Evolutionary conservation across 2,329 filamentous ascomycete species (phyloP).

Genomic region (Pezicula radicicola): DNA sequence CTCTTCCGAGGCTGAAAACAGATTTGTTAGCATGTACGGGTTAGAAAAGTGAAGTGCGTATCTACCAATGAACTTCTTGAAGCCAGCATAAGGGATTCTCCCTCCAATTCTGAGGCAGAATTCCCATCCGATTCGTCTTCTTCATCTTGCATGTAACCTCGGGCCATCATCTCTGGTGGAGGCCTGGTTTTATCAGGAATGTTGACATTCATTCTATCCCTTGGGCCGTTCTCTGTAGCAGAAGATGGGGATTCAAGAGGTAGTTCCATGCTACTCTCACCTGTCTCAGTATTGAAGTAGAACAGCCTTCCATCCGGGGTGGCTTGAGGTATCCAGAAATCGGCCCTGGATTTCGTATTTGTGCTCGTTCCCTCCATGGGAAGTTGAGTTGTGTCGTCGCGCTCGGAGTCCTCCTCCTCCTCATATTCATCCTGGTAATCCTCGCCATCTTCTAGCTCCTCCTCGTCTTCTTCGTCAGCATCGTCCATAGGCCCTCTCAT

Average conservation of each 20-base stretch:
- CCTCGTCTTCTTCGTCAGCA: conserved; percentile 60
- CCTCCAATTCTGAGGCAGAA: conserved; percentile 84
- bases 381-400: conserved; percentile 52
- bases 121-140: conserved; percentile 82
- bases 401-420: conserved; percentile 65
- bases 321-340: conserved; percentile 98
- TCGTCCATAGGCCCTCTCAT: conserved; percentile 51
- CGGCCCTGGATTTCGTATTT: conserved; percentile 76
- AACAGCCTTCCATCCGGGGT: conserved; percentile 90
- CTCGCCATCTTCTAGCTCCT: conserved; percentile 65
- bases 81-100: conserved; percentile 67
- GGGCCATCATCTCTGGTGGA: conserved; percentile 86
- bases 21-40: conserved; percentile 20
- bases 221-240: conserved; percentile 76
- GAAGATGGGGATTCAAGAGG: conserved; percentile 87
- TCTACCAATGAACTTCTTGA: conserved; percentile 68
- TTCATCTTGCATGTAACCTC: conserved; percentile 78
- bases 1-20: conserved; percentile 54
- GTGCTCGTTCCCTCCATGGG: conserved; percentile 66
- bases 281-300: conserved; percentile 98
- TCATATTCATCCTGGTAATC: conserved; percentile 58
- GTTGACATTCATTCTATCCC: conserved; percentile 83
- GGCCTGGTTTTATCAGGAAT: conserved; percentile 88
- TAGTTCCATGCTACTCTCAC: conserved; percentile 90
- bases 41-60: conserved; percentile 11